Conservation (phyloP, 202 grass and related monocot species). For the Elaeis oleifera region DNA sequence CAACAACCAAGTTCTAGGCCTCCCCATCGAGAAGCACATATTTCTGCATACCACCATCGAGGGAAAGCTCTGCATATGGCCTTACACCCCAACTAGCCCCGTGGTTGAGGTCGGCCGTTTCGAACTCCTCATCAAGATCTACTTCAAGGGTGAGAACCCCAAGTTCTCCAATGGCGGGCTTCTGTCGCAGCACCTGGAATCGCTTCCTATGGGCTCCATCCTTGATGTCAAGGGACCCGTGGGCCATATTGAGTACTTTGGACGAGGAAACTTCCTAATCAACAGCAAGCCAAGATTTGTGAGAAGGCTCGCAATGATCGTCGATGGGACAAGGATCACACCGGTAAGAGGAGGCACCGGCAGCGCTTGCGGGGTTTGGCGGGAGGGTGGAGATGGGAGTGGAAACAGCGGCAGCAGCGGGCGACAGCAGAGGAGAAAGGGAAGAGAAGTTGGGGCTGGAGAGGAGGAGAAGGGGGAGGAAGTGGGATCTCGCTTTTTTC, state of each 20-base stretch:
- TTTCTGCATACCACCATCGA: constrained; percentile 31
- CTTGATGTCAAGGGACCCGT: constrained; percentile 45
- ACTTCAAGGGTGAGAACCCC: too few species aligned
- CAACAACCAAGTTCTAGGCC: constrained; percentile 39
- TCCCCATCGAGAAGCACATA: constrained; percentile 58
- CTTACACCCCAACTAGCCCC: constrained; percentile 72
- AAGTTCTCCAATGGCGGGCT: too few species aligned
- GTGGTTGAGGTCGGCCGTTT: constrained; percentile 42
- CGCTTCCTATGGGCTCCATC: too few species aligned
- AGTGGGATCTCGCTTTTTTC: too few species aligned
- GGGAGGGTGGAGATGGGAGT: too few species aligned
- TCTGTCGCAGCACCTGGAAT: too few species aligned
- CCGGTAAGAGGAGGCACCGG: constrained; percentile 18
- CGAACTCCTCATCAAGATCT: constrained; percentile 20
- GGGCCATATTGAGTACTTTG: constrained; percentile 56
- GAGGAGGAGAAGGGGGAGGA: too few species aligned
- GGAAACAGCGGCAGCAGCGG: too few species aligned
- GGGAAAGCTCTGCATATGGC: constrained; percentile 59
- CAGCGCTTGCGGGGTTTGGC: too few species aligned
- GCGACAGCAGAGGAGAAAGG: too few species aligned
- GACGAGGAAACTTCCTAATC: constrained; percentile 40
- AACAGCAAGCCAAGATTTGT: constrained; percentile 24
- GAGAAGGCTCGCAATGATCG: constrained; percentile 53
- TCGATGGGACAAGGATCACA: constrained; percentile 77
- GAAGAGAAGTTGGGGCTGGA: too few species aligned